Percentiles rank a stretch among this genome's conserved stretches.
These are phyloP conservation scores for Rhipidocladum racemiflorum DNA, from an alignment of 176 grass and related monocot genomes.

Conservation along the genomic window DNA sequence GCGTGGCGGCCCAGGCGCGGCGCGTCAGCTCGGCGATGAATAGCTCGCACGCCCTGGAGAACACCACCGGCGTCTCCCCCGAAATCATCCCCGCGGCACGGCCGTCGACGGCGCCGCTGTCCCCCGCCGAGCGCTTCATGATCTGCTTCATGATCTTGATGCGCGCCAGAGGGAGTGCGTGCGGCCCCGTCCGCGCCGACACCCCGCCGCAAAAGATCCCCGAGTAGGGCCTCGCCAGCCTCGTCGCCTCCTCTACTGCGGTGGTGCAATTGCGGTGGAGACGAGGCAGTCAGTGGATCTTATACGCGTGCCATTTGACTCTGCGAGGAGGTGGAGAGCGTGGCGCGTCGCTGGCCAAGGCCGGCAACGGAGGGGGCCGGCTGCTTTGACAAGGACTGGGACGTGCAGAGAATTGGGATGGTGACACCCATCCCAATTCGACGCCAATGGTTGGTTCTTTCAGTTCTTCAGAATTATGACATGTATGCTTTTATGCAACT, in stretches of 20 bases:
- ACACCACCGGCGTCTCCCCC: slow-evolving; percentile 56
- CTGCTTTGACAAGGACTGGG: slow-evolving; percentile 27
- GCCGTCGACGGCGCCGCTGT: slow-evolving; percentile 2
- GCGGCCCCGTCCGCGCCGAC: slow-evolving; percentile 53
- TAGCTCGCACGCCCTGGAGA: slow-evolving; percentile 70
- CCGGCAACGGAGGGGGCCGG: slow-evolving; percentile 38
- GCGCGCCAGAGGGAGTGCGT: slow-evolving; percentile 65
- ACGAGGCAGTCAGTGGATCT: neutral
- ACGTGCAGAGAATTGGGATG: too few species aligned
- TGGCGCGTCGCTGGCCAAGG: slow-evolving; percentile 23
- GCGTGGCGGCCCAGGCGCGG: slow-evolving; percentile 48
- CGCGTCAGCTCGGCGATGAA: slow-evolving; percentile 59
- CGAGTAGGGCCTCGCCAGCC: slow-evolving; percentile 51
- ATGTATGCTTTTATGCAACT: neutral
- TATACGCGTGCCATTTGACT: slow-evolving; percentile 20
- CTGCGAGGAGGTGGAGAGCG: neutral
- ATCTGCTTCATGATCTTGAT: slow-evolving; percentile 91
- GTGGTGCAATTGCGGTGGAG: neutral
- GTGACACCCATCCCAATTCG: neutral
- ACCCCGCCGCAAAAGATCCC: slow-evolving; percentile 44
- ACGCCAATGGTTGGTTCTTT: neutral
- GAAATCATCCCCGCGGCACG: slow-evolving; percentile 57
- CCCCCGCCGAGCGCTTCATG: slow-evolving; percentile 59
- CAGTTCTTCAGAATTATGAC: neutral
- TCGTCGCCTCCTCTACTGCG: slow-evolving; percentile 18